Evolutionary conservation across 2,329 filamentous ascomycete genomes (phyloP), one percentile per base, ranked within the genome.

Genomic region (Geosmithia flava): DNA sequence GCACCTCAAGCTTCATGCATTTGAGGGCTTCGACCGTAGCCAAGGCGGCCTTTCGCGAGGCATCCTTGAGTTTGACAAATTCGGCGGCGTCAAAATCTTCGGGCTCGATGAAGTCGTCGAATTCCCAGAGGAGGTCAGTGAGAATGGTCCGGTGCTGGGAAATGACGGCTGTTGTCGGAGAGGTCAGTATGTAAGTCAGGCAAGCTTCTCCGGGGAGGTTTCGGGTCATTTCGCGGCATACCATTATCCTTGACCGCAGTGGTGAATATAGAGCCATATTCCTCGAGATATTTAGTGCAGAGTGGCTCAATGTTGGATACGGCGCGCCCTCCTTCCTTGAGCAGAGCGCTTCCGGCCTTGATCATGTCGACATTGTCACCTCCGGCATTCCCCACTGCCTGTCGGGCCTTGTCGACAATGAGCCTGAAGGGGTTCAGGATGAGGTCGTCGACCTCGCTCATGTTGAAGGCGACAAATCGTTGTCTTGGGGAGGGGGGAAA

Each of bases 221-320:
- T 27, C 23, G 8, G 8, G 23, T 27, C 4, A 27, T 27, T 8
- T 27, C 8, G 8, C 8, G 23, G 23, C 23, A 55, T 62, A 78
- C 76, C 71, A 51, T 76, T 72, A 47, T 76, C 74, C 52, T 72
- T 75, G 23, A 80, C 63, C 6, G 71, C 70, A 51, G 70, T 62
- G 19, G 74, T 58, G 53, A 80, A 79, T 51, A 64, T 68, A 20
- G 59, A 53, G 5, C 71, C 70, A 48, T 74, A 77, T 39, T 75
- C 69, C 7, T 70, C 67, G 42, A 69, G 58, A 44, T 70, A 64
- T 48, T 69, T 72, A 50, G 62, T 65, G 56, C 73, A 77, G 13
- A 75, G 58, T 37, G 73, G 72, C 53, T 76, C 71, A 42, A 79
- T 68, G 48, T 62, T 68, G 56, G 71, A 72, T 47, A 76, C 54